Percentiles rank a stretch among this genome's conserved stretches.
Conservation (phyloP, 2,329 filamentous ascomycete species). For the Botryotinia convoluta region DNA sequence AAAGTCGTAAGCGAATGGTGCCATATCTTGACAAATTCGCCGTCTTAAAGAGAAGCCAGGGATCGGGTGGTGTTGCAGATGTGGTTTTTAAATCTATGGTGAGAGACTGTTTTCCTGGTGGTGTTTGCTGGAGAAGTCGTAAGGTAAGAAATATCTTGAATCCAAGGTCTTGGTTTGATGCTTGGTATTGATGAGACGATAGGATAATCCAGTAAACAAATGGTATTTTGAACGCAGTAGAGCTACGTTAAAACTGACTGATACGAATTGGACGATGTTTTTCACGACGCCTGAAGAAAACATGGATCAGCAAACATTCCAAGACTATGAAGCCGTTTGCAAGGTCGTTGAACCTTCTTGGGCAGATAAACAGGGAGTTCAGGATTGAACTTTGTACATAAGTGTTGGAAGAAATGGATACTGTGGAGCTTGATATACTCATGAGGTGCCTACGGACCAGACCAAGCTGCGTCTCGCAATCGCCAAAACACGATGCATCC, state of each 20-base stretch:
- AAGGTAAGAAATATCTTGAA: neutral
- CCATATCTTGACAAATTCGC: slow-evolving; percentile 98
- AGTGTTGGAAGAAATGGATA: neutral
- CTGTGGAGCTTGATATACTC: neutral
- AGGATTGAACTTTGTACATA: slow-evolving; percentile 46
- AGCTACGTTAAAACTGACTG: slow-evolving; percentile 77
- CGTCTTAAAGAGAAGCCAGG: slow-evolving; percentile 83
- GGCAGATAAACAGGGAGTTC: slow-evolving; percentile 56
- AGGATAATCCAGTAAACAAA: slow-evolving; percentile 94
- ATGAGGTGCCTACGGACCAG: neutral
- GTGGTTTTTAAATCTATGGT: slow-evolving; percentile 97
- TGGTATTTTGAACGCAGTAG: slow-evolving; percentile 95
- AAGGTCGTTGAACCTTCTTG: slow-evolving; percentile 61
- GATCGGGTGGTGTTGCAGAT: slow-evolving; percentile 88
- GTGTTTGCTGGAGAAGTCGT: slow-evolving; percentile 85
- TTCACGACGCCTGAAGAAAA: slow-evolving; percentile 78
- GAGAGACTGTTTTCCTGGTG: slow-evolving; percentile 78
- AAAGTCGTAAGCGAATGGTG: slow-evolving; percentile 62
- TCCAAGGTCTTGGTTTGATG: neutral
- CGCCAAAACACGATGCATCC: neutral
- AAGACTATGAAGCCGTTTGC: slow-evolving; percentile 75
- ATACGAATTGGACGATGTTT: slow-evolving; percentile 96
- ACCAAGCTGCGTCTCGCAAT: neutral
- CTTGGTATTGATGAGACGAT: slow-evolving; percentile 35
- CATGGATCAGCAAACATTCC: slow-evolving; percentile 53